Base-by-base conservation (phyloP, 768 basidiomycete species). In the Mycena belliarum region DNA sequence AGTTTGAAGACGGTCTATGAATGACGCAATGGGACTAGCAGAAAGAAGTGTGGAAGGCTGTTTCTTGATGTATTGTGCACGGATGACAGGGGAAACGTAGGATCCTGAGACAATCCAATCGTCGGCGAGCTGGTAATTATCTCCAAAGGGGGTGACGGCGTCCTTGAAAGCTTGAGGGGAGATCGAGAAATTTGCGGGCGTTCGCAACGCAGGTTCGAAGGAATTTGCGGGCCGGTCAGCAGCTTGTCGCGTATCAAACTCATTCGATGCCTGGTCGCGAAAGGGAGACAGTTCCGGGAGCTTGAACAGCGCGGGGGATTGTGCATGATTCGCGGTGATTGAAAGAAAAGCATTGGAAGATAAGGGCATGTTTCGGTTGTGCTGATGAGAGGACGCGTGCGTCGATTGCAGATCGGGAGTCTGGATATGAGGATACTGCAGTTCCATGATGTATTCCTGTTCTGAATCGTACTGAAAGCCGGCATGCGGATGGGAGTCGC, bases 21-120 rank as follows among this genome's bases (percentile, higher is more conserved):
- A 61, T 4, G 60, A 50, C 47, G 46, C 54, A 6, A 29, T 18
- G 49, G 21, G n/a, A 53, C 23, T 23, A 12, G n/a, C n/a, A n/a
- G 29, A 29, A 44, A 28, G 3, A 40, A 40, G 24, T 52, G 49
- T 49, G 14, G 44, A 33, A 6, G 29, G 12, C 29, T 32, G 29
- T 32, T 12, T 32, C 29, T 32, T 32, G 7, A 12, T 12, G 23
- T 35, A 24, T 2, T 24, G 14, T 6, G 49, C 28, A 14, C 33
- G 59, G 29, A 55, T 51, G 11, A 60, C 42, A 1, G 59, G 59
- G 25, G 59, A 60, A 21, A 60, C 32, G 15, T 54, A 55, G n/a
- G 59, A 60, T 44, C 53, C 59, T 14, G 59, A 55, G 26, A 33
- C 35, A 16, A 60, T 26, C 59, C 59, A 60, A 40, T 55, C 53